A percentile compares a stretch with the other conserved stretches of the same genome.
phyloP scores from a whole-genome alignment of 305 asterid species.

The Caryopteris hybrid region DNA sequence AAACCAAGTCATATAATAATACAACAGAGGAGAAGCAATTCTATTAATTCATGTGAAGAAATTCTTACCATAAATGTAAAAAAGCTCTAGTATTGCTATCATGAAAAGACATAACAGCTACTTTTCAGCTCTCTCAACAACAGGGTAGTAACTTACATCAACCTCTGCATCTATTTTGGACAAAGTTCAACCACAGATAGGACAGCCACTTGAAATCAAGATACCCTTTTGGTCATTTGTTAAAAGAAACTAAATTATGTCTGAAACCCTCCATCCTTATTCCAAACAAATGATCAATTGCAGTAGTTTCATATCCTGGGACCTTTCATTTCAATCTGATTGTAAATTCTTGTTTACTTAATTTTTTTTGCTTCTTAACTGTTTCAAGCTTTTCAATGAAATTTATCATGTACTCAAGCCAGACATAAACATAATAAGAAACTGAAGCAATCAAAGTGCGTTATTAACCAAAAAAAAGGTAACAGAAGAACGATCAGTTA shows the following conservation, averaged over 20 bases:
- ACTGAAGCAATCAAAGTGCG: not conserved
- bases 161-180: not conserved
- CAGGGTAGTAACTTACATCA: not conserved
- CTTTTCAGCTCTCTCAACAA: not conserved
- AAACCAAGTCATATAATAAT: conserved; percentile 7
- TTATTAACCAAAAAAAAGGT: not conserved
- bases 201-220: not conserved
- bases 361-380: not conserved
- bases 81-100: not conserved
- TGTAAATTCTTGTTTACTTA: not conserved
- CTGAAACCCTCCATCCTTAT: too few relatives aligned
- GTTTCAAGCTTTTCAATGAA: not conserved
- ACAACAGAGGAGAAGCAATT: not conserved
- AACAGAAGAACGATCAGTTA: conserved; percentile 2
- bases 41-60: not conserved
- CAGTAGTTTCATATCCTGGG: not conserved
- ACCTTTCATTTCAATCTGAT: not conserved
- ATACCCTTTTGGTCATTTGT: not conserved
- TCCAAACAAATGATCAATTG: conserved; percentile 1
- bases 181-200: not conserved
- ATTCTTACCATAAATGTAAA: not conserved
- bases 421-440: conserved; percentile 3
- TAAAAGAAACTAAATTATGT: not conserved
- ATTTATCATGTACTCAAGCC: not conserved
- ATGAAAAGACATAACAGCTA: not conserved